Evolutionary conservation across 306 rosid species (phyloP), one percentile per base, ranked within the genome.

Genomic region (Trifolium subterraneum): DNA sequence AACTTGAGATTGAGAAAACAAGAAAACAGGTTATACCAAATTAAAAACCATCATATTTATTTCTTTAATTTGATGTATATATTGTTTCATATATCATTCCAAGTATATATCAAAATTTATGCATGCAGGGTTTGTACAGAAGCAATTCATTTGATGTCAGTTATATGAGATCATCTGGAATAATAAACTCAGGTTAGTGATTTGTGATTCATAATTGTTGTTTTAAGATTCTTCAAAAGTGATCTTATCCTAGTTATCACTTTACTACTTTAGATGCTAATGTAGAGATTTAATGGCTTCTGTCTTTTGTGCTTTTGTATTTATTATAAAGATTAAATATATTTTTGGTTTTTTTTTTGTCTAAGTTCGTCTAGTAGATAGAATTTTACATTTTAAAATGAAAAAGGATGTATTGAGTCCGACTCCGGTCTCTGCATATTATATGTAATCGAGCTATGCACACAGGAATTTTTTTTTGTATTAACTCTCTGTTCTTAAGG

Each of bases 1-100:
- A 92, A 82, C 81, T 78, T 15, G 98, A 92, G 72, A 86, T 92
- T 73, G 87, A 78, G 61, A 88, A 84, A 82, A 77, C 90, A 38
- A 87, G 79, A 70, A 83, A 84, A 64, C 96, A 90, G 96, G 98
- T 90, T 68, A 74, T 74, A 44, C 67, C 73, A 74, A 71, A 54
- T 48, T 18, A 63, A 45, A 22, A 45, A 27, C 13, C 71, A 72
- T 60, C 68, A 3, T 58, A 18, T 29, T 41, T 71, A 13, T 72
- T 16, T 54, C 27, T 18, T 54, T 38, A 19, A 48, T 63, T 47
- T 51, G 13, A 51, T 51, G 33, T 29, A 4, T 51, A 51, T 2
- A 18, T 70, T 33, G 45, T 36, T 67, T 69, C 38, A 18, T 65
- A 16, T 54, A 35, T 73, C 65, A 50, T 58, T 23, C 35, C 33